A percentile compares a stretch with the other conserved stretches of the same genome.
phyloP scores from a whole-genome alignment of 768 basidiomycete genomes.

The Russula sp. region DNA sequence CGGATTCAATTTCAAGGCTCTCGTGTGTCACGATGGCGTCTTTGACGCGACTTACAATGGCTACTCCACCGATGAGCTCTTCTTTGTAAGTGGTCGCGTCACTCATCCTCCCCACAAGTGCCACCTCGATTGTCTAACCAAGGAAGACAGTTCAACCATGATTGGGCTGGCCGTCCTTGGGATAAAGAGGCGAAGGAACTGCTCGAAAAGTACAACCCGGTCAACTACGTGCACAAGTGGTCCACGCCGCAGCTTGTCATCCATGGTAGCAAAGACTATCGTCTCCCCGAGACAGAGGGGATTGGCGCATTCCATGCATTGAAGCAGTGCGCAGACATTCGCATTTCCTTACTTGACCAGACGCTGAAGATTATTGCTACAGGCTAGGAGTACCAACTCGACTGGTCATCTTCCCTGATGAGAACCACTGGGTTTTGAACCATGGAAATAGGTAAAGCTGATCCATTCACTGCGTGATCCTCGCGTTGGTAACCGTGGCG shows the following conservation, averaged over 20 bases:
- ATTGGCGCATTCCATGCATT: conserved; percentile 81
- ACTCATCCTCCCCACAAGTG: too few relatives aligned
- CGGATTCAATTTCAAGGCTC: conserved; percentile 83
- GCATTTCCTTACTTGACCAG: background rate
- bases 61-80: conserved; percentile 87
- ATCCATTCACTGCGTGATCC: background rate
- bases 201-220: conserved; percentile 66
- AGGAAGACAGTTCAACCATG: conserved; percentile 63
- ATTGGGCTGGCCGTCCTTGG: conserved; percentile 82
- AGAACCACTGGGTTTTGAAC: conserved; percentile 89
- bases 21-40: conserved; percentile 91
- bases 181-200: conserved; percentile 47
- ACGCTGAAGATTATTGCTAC: conserved; percentile 4
- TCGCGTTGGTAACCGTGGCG: background rate
- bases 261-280: conserved; percentile 85
- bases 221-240: conserved; percentile 79
- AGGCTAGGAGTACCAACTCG: conserved; percentile 69
- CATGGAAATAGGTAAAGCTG: conserved; percentile 59
- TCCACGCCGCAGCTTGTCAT: conserved; percentile 78
- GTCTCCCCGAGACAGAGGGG: conserved; percentile 78
- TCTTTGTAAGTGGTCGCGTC: conserved; percentile 54
- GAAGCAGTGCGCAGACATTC: conserved; percentile 54
- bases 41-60: conserved; percentile 75
- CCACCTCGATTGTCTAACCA: background rate
- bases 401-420: conserved; percentile 78